A percentile compares a stretch with the other conserved stretches of the same genome.
phyloP scores from a whole-genome alignment of 176 grass and related monocot genomes.

The bread wheat (Triticum aestivum) region DNA sequence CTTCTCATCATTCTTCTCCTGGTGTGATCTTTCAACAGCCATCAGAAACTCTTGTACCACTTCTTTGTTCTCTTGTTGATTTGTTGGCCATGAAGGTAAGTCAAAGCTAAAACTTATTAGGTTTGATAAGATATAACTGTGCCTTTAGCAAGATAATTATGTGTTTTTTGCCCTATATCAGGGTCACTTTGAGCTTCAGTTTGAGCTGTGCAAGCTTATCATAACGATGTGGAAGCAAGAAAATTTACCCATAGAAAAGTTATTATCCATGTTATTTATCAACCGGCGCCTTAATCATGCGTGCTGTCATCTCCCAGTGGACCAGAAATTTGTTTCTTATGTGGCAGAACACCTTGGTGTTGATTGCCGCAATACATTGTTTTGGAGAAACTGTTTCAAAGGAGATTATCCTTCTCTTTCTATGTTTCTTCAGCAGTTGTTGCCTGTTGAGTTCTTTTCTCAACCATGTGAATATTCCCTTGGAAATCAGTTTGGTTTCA shows the following conservation, averaged over 20 bases:
- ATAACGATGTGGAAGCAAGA: constrained; percentile 58
- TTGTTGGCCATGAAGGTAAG: constrained; percentile 77
- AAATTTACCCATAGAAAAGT: constrained; percentile 53
- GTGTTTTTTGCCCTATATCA: constrained; percentile 36
- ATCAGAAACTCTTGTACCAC: constrained; percentile 44
- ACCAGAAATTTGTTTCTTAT: constrained; percentile 55
- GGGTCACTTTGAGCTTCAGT: constrained; percentile 77
- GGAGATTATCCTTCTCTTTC: constrained; percentile 41
- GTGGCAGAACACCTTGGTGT: constrained; percentile 47
- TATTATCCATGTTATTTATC: constrained; percentile 57
- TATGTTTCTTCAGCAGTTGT: constrained; percentile 70
- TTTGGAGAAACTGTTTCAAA: constrained; percentile 71
- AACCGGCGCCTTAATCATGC: constrained; percentile 72
- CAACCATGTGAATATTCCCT: constrained; percentile 31
- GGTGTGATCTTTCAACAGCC: constrained; percentile 29
- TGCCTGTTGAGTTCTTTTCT: constrained; percentile 43
- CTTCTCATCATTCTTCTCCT: constrained; percentile 33
- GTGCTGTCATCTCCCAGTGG: constrained; percentile 61
- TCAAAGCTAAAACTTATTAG: not conserved
- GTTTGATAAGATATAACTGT: not conserved
- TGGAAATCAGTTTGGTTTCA: constrained; percentile 35
- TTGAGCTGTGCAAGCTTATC: constrained; percentile 73
- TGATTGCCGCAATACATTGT: constrained; percentile 42
- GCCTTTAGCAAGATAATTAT: constrained; percentile 29
- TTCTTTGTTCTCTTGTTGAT: constrained; percentile 86